Evolutionary conservation across 495 filamentous ascomycete genomes (phyloP), one percentile per base, ranked within the genome.

Genomic region (Tuber aestivum): DNA sequence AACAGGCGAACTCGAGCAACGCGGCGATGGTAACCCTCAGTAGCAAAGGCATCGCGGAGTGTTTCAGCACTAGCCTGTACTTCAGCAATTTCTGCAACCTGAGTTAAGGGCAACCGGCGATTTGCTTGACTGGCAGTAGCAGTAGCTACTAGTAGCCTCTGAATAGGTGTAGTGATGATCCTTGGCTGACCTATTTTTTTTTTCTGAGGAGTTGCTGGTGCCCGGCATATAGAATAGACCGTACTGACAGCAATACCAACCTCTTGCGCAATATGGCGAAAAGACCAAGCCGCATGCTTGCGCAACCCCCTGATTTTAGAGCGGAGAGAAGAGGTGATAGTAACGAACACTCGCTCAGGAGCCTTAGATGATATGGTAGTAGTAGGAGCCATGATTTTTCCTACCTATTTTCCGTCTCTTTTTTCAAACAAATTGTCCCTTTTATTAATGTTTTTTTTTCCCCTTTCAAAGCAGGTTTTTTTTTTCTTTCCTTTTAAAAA

Each of bases 31-130:
- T 78, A 78, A 5, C 69, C 69, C 38, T 32, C 70, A 38, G 50
- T 48, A 4, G 21, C 20, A 68, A 78, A 71, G 35, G 45, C 69
- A 40, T 37, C 41, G 1, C 61, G n/a, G 3, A 78, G 48, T 0
- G 56, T 71, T 21, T 72, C 37, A 23, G 41, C 73, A 16, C 32
- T 75, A 27, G 50, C 48, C n/a, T 75, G 41, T 1, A 78, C 75
- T 23, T 72, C 68, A 9, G 73, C 21, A 0, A 71, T 40, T 50
- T 65, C 20, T 8, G 75, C 72, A 70, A 77, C 42, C 16, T 77
- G 41, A 45, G 69, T 20, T 27, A 50, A 61, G n/a, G 75, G 40
- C 61, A 70, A 41, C 27, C 65, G 27, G 41, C 27, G n/a, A 69
- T 56, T 61, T 35, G 70, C 42, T n/a, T 65, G 56, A 27, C 41